Base-by-base conservation (phyloP, 2,329 filamentous ascomycete genomes). In the Dactylellina haptotyla region DNA sequence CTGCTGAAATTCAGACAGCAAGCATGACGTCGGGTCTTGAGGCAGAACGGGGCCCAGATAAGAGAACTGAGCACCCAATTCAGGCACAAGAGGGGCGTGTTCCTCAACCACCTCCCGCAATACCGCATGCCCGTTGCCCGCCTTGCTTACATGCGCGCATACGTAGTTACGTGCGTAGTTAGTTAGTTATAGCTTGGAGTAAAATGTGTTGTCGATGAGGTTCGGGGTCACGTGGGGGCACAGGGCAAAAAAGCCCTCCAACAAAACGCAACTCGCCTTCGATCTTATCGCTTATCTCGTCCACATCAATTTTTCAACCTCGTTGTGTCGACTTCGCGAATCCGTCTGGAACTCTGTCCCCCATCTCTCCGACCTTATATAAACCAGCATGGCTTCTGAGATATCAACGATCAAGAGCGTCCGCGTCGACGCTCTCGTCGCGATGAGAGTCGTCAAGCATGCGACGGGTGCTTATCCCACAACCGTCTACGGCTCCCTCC, bases 381-480 rank as follows among this genome's bases (percentile, higher is more conserved):
- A 66, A 25, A 50, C 20, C 41, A 46, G 23, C 51, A 73, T 73
- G 69, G 61, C 69, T n/a, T n/a, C n/a, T 25, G 69, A 73, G 45
- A 56, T 59, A 45, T 69, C 63, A 43, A 57, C 70, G 32, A 69
- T 96, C 83, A 90, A 89, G 85, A 87, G 92, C 83, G 92, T 97
- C 79, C 92, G 96, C 85, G 90, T 98, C 80, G 93, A 97, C 85
- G 92, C 94, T 80, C 85, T 98, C 85, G 94, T 96, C 80, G 91
- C 96, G 78, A 94, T 97, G 90, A 97, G 97, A 86, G 93, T 98
- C 81, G 93, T 96, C 83, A 97, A 96, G 84, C 93, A 97, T 85
- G 92, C 91, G 84, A 90, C 92, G 67, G 87, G 91, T 79, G 87
- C 87, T 62, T 97, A 97, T 84, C 94, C 94, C 53, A 94, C 92